Percentiles rank a stretch among this genome's conserved stretches.
phyloP scores from a whole-genome alignment of 768 basidiomycete genomes.

The Podaxis mareebaensis region DNA sequence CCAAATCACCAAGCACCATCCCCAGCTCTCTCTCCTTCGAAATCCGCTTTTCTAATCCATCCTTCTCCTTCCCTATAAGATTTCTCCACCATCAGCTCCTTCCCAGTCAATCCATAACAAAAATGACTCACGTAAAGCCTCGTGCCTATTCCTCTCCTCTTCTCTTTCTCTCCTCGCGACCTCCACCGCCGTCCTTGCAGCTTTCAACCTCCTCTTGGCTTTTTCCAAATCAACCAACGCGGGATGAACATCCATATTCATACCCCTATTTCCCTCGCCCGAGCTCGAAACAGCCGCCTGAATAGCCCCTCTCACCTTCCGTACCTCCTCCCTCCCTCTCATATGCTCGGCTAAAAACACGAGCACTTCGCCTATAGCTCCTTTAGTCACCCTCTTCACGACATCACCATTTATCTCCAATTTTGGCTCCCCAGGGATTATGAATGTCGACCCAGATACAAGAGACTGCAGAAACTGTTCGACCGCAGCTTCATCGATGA shows the following conservation, averaged over 20 bases:
- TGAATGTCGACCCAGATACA: neutral
- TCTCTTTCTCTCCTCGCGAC: constrained; percentile 17
- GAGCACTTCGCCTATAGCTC: neutral
- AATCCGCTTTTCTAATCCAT: neutral
- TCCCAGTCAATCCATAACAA: neutral
- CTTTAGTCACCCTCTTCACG: neutral
- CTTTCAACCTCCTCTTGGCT: constrained; percentile 3
- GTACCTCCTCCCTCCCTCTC: constrained; percentile 5
- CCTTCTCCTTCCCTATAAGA: neutral
- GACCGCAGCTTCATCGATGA: neutral
- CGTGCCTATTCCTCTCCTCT: neutral
- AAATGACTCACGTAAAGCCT: constrained; percentile 13
- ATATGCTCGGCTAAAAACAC: neutral
- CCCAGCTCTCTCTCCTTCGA: constrained; percentile 18
- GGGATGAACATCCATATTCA: neutral
- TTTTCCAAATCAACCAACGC: neutral
- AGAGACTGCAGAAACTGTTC: neutral
- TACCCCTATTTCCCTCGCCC: neutral
- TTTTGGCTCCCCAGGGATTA: neutral
- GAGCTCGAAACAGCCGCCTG: neutral
- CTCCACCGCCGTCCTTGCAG: constrained; percentile 2
- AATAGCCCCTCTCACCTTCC: neutral
- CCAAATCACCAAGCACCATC: constrained; percentile 25
- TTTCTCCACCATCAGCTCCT: neutral
- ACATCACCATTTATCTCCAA: neutral